A percentile compares a stretch with the other conserved stretches of the same genome.
Evolutionary conservation across 371 early-diverging fungal genomes (phyloP).

Genomic region (Haplosporangium sp.): DNA sequence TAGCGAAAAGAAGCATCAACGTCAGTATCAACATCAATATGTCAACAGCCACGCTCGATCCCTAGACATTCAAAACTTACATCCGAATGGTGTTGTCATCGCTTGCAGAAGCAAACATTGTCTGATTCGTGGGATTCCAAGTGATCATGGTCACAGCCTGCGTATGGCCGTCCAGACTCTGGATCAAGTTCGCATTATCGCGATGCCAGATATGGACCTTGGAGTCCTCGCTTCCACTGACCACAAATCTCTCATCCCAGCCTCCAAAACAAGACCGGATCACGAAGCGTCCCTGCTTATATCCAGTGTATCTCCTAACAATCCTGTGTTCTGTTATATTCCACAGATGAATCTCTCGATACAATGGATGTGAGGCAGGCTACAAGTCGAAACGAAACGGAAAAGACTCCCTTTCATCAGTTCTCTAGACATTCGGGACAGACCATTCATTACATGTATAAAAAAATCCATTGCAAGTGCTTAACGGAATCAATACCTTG

Average conservation of each 20-base stretch:
- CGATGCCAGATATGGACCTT: slow-evolving; percentile 93
- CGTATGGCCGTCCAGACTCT: slow-evolving; percentile 85
- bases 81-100: slow-evolving; percentile 95
- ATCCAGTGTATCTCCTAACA: slow-evolving; percentile 82
- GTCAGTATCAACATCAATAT: background rate
- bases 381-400: background rate
- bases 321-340: slow-evolving; percentile 76
- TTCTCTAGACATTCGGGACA: background rate
- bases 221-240: slow-evolving; percentile 93
- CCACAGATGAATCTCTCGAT: slow-evolving; percentile 88
- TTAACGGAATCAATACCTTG: slow-evolving; percentile 28
- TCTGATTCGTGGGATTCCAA: slow-evolving; percentile 78
- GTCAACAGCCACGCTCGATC: background rate
- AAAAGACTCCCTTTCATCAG: background rate
- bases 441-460: background rate
- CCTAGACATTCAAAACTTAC: slow-evolving; percentile 60
- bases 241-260: slow-evolving; percentile 79
- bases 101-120: slow-evolving; percentile 90
- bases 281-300: slow-evolving; percentile 87
- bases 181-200: slow-evolving; percentile 78
- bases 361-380: slow-evolving; percentile 28
- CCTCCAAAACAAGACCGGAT: slow-evolving; percentile 96
- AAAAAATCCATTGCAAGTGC: background rate
- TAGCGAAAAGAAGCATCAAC: background rate
- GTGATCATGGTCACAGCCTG: slow-evolving; percentile 86